Evolutionary conservation across 768 basidiomycete species (phyloP).

Genomic region (Tubosaeta sp.): DNA sequence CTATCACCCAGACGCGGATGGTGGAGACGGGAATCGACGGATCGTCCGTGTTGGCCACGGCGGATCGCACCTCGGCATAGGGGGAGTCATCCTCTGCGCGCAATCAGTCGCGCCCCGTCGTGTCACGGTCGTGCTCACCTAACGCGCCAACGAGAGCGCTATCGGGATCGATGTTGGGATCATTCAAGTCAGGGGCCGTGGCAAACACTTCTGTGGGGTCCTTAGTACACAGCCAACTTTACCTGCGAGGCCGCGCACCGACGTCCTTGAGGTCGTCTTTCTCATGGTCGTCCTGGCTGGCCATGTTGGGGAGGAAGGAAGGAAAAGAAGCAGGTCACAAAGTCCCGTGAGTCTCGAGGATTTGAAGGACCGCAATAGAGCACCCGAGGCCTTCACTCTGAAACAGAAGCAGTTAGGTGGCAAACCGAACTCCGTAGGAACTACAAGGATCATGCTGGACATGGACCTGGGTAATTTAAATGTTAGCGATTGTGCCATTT

Average conservation of each 20-base stretch:
- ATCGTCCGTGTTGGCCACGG: conserved; percentile 47
- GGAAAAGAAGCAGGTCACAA: not conserved
- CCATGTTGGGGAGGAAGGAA: conserved; percentile 14
- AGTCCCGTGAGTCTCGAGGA: not conserved
- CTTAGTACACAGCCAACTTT: too few relatives aligned
- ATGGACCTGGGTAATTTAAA: too few relatives aligned
- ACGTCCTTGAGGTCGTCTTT: conserved; percentile 7
- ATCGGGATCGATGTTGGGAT: conserved; percentile 34
- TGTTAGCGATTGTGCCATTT: too few relatives aligned
- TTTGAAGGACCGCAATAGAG: not conserved
- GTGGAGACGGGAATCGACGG: conserved; percentile 56
- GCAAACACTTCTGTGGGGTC: conserved; percentile 6
- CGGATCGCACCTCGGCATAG: conserved; percentile 34
- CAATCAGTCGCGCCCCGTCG: conserved; percentile 9
- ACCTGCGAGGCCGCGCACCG: not conserved
- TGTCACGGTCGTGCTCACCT: conserved; percentile 9
- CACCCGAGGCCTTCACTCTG: not conserved
- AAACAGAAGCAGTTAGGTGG: not conserved
- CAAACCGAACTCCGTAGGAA: too few relatives aligned
- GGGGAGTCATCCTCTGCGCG: conserved; percentile 39
- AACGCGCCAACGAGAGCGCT: conserved; percentile 9
- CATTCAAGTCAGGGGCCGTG: conserved; percentile 26
- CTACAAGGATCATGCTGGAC: too few relatives aligned
- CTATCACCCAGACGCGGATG: conserved; percentile 58
- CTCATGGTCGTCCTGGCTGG: conserved; percentile 7